Conservation (phyloP, 345 rosid genomes). For the Bruguiera gymnorhiza region DNA sequence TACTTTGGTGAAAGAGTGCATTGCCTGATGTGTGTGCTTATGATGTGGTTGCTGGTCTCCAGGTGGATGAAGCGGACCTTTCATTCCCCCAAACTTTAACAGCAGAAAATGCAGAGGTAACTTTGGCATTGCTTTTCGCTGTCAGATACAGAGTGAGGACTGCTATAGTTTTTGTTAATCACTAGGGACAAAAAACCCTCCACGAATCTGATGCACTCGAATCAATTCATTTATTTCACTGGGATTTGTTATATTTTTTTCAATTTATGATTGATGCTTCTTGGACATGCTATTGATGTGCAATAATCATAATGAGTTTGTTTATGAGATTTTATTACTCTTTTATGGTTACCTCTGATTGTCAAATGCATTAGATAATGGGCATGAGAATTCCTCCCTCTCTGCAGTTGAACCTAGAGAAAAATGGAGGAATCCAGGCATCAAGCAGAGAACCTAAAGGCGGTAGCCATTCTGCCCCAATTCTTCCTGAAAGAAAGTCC, state of each 20-base stretch:
- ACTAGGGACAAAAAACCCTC: neutral
- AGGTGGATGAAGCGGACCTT: slow-evolving; percentile 62
- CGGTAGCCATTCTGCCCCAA: slow-evolving; percentile 84
- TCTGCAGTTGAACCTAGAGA: slow-evolving; percentile 49
- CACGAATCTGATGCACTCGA: too few relatives aligned
- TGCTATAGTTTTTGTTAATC: neutral
- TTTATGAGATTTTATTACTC: neutral
- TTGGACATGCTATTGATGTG: neutral
- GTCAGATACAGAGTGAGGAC: neutral
- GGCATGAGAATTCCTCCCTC: slow-evolving; percentile 3
- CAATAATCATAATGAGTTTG: neutral
- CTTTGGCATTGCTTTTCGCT: slow-evolving; percentile 6
- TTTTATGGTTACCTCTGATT: neutral
- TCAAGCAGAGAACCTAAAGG: slow-evolving; percentile 43
- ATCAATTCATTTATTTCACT: neutral
- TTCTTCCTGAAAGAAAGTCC: slow-evolving; percentile 65
- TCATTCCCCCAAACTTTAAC: slow-evolving; percentile 46
- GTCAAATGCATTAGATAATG: neutral
- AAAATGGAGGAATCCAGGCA: slow-evolving; percentile 39
- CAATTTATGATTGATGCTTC: neutral
- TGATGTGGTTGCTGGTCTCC: slow-evolving; percentile 20
- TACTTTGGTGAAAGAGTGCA: neutral
- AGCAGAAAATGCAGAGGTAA: slow-evolving; percentile 53
- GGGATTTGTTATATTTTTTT: neutral
- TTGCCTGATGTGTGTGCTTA: slow-evolving; percentile 12